A percentile compares a stretch with the other conserved stretches of the same genome.
These are phyloP conservation scores for Elsinoe fawcettii DNA, from an alignment of 2,329 filamentous ascomycete species.

Conservation along the genomic window DNA sequence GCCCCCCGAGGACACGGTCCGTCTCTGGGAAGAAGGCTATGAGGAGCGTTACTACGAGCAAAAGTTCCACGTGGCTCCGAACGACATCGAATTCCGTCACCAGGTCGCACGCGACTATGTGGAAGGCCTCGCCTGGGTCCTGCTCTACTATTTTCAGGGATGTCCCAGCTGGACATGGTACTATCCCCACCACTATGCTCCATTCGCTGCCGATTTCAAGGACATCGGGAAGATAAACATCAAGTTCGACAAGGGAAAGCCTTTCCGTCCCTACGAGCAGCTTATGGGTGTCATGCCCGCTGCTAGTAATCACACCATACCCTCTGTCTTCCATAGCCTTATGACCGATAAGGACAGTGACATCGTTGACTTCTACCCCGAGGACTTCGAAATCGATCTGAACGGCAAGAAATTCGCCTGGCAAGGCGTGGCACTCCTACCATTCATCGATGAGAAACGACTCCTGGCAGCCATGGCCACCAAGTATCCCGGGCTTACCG, in stretches of 20 bases:
- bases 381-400: conserved; percentile 84
- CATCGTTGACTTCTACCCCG: conserved; percentile 96
- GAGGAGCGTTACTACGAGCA: conserved; percentile 93
- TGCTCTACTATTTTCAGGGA: conserved; percentile 95
- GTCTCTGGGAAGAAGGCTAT: conserved; percentile 92
- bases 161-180: conserved; percentile 99
- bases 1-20: conserved; percentile 68
- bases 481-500: conserved; percentile 70
- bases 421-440: conserved; percentile 88
- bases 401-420: conserved; percentile 99
- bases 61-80: conserved; percentile 79
- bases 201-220: conserved; percentile 91
- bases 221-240: conserved; percentile 72
- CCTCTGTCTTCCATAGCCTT: conserved; percentile 76
- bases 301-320: conserved; percentile 84
- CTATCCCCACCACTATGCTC: conserved; percentile 96
- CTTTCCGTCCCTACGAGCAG: conserved; percentile 91
- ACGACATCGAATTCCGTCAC: conserved; percentile 78
- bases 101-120: conserved; percentile 87
- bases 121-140: conserved; percentile 89
- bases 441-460: conserved; percentile 90
- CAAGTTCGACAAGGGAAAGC: conserved; percentile 71
- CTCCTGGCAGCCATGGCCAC: conserved; percentile 73
- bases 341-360: conserved; percentile 84
- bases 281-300: conserved; percentile 96